Base-by-base conservation (phyloP, 495 filamentous ascomycete species). In the Annulohypoxylon moriforme region DNA sequence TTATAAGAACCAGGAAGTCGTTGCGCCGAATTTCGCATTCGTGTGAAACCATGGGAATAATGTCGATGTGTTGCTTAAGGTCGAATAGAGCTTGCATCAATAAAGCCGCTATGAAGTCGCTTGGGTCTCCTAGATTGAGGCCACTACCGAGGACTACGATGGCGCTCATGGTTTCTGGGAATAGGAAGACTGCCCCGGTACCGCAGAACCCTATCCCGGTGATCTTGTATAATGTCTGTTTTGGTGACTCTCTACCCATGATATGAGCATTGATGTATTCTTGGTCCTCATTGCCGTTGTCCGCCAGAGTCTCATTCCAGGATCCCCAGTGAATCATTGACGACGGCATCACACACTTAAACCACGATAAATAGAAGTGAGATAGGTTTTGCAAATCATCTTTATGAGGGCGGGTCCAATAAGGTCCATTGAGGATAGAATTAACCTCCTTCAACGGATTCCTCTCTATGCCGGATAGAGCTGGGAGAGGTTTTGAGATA, bases 251-350 rank as follows among this genome's bases (percentile, higher is more conserved):
- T 29, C 47, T 52, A 27, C 47, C 47, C 11, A 52, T 4, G 13
- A 52, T 52, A 29, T 52, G 22, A 29, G 22, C 2, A 14, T 52
- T 52, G 22, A 52, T 52, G 47, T 29, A n/a, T 5, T 52, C 11
- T 52, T 52, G 22, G 3, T 22, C 8, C 24, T 27, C 7, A n/a
- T 52, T 29, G 22, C 47, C 47, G 24, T 52, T 52, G 13, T 52
- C 47, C n/a, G 47, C 47, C 24, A 52, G 22, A 29, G 2, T 52
- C 24, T 3, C 3, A 24, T 52, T 52, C 47, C 47, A 52, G 4
- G 47, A 52, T 13, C 47, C 47, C 47, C 47, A 52, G 24, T 52
- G 47, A 24, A 29, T 10, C 47, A 52, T 52, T 52, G 47, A 52
- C 9, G 47, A 52, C 14, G 47, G 47, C 47, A 52, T 29, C 20